Evolutionary conservation across 495 filamentous ascomycete species (phyloP), one percentile per base, ranked within the genome.

Genomic region (Penicillium canariense): DNA sequence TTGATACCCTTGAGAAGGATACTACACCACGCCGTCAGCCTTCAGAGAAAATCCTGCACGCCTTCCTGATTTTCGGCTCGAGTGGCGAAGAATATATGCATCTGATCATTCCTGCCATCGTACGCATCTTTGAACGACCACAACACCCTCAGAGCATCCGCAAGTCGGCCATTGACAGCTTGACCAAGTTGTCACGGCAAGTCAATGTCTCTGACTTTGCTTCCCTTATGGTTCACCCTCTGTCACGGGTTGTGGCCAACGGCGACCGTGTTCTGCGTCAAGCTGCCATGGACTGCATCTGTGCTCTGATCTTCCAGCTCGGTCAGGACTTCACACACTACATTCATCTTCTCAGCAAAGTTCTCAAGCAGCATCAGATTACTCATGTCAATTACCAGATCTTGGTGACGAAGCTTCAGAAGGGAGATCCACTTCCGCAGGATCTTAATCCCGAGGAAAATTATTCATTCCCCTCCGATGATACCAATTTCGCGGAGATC

Each of bases 31-130:
- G 86, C 60, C 77, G 88, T 17, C 81, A 83, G 43, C 86, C 93
- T 11, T 92, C 89, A 0, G 90, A 96, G 68, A 91, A 87, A 60
- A 90, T 97, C 15, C 79, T 99, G 11, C 95, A 97, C 69, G 90
- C 92, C 2, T 94, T 99, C 63, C 76, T 97, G 34, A 87, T 99
- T 0, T 97, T 99, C 68, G 94, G 95, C n/a, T 85, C 91, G 12
- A 96, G 91, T 63, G 88, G 86, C 14, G 94, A 97, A 67, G 93
- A 97, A 67, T 97, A 97, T 70, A 97, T 99, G 94, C 94, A 97
- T 69, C 79, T 99, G 26, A 97, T 99, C 59, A 91, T 99, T 31
- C 94, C 94, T 7, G 87, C 92, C n/a, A 88, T 99, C 54, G 90
- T 99, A 15, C 82, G 86, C 14, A 83, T 96, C 49, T 96, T 97